Conservation (phyloP, 176 grass and related monocot genomes). For the Zoysia japonica region DNA sequence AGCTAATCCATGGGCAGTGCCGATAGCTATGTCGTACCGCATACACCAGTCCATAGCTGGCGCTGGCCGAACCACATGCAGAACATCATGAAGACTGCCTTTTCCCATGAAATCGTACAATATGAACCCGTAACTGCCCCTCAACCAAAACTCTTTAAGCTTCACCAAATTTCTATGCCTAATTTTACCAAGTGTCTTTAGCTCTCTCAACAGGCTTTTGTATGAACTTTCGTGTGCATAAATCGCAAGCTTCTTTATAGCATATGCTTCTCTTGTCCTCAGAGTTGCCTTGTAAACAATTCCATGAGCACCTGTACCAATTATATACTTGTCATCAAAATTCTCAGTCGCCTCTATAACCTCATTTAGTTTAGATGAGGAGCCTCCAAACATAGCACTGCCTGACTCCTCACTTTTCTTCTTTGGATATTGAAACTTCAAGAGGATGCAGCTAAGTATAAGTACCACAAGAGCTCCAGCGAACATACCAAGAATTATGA, state of each 20-base stretch:
- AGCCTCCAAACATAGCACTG: constrained; percentile 40
- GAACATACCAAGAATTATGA: constrained; percentile 55
- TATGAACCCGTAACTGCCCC: constrained; percentile 50
- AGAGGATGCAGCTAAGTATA: constrained; percentile 35
- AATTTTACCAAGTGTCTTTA: constrained; percentile 63
- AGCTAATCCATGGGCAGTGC: constrained; percentile 59
- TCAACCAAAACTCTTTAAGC: constrained; percentile 59
- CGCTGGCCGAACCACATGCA: constrained; percentile 48
- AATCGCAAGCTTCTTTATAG: constrained; percentile 63
- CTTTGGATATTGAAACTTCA: constrained; percentile 26
- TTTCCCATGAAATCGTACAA: constrained; percentile 49
- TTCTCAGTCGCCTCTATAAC: constrained; percentile 62
- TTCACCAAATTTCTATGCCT: constrained; percentile 78
- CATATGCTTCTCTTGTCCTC: constrained; percentile 51
- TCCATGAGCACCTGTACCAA: constrained; percentile 67
- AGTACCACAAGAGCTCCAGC: constrained; percentile 38
- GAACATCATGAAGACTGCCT: constrained; percentile 72
- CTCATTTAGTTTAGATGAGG: constrained; percentile 56
- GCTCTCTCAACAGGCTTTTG: constrained; percentile 70
- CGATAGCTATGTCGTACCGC: constrained; percentile 61
- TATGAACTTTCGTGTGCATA: constrained; percentile 34
- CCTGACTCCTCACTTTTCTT: constrained; percentile 19
- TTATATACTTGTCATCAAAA: constrained; percentile 57
- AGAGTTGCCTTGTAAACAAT: constrained; percentile 60
- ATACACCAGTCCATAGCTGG: constrained; percentile 61